Conservation (phyloP, 2,329 filamentous ascomycete species). For the Colletotrichum tropicicola region DNA sequence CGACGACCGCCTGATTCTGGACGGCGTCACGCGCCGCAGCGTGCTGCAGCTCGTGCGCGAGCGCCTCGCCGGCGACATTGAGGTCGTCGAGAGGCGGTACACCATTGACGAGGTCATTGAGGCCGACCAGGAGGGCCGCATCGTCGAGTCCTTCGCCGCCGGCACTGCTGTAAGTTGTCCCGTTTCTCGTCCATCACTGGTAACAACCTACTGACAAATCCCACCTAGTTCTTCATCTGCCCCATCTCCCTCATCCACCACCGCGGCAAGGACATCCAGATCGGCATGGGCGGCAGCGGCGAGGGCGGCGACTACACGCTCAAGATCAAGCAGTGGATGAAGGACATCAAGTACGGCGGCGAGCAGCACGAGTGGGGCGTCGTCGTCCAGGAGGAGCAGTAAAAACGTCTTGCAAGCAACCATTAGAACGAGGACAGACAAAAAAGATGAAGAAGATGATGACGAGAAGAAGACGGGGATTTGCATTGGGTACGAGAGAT, state of each 20-base stretch:
- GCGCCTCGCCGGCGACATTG: conserved; percentile 66
- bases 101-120: conserved; percentile 81
- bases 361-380: conserved; percentile 76
- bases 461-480: background rate
- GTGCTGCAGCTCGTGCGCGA: conserved; percentile 77
- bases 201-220: background rate
- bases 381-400: conserved; percentile 69
- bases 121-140: conserved; percentile 76
- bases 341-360: conserved; percentile 79
- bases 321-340: conserved; percentile 72
- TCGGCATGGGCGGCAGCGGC: conserved; percentile 66
- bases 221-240: conserved; percentile 71
- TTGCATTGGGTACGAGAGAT: background rate
- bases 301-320: conserved; percentile 64
- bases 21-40: conserved; percentile 87
- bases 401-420: conserved; percentile 30
- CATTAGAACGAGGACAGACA: background rate
- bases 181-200: conserved; percentile 32
- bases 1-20: conserved; percentile 83
- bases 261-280: conserved; percentile 68
- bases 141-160: conserved; percentile 86
- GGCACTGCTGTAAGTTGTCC: conserved; percentile 78
- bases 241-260: conserved; percentile 75
- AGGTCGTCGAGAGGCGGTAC: conserved; percentile 84
- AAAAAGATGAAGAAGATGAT: background rate